phyloP scores from a whole-genome alignment of 768 basidiomycete genomes.

The Boletales sp. region DNA sequence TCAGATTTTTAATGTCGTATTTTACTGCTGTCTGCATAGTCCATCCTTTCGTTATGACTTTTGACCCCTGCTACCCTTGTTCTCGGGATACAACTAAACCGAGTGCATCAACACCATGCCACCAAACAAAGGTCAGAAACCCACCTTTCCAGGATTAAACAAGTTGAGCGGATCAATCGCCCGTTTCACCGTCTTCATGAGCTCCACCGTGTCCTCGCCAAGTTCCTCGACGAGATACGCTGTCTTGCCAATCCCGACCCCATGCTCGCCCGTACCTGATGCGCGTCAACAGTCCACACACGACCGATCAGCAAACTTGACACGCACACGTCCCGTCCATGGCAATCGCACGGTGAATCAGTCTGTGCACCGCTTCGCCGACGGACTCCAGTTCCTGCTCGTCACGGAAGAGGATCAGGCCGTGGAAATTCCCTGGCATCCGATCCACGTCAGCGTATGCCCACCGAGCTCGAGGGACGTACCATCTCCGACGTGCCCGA shows the following conservation, averaged over 20 bases:
- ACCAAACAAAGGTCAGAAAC: too few relatives aligned
- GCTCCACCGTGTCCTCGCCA: conserved; percentile 72
- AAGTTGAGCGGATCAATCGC: conserved; percentile 70
- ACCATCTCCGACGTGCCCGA: conserved; percentile 77
- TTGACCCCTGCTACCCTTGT: not conserved
- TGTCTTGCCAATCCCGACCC: conserved; percentile 82
- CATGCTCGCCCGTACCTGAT: conserved; percentile 77
- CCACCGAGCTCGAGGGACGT: conserved; percentile 21
- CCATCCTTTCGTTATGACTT: not conserved
- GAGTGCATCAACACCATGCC: not conserved
- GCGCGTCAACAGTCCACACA: not conserved
- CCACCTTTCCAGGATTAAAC: conserved; percentile 83
- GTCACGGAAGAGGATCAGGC: conserved; percentile 53
- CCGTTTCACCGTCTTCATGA: conserved; percentile 82
- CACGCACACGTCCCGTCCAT: conserved; percentile 70
- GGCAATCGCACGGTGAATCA: conserved; percentile 67
- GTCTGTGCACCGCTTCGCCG: conserved; percentile 47
- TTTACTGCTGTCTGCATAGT: not conserved
- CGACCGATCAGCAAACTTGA: not conserved
- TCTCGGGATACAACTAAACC: conserved; percentile 19
- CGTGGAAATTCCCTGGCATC: conserved; percentile 44
- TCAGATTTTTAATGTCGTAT: conserved; percentile 48
- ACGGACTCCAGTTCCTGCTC: conserved; percentile 49
- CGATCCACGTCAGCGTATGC: not conserved
- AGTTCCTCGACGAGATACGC: conserved; percentile 77